phyloP scores from a whole-genome alignment of 768 basidiomycete species.

The Serendipita sp. region DNA sequence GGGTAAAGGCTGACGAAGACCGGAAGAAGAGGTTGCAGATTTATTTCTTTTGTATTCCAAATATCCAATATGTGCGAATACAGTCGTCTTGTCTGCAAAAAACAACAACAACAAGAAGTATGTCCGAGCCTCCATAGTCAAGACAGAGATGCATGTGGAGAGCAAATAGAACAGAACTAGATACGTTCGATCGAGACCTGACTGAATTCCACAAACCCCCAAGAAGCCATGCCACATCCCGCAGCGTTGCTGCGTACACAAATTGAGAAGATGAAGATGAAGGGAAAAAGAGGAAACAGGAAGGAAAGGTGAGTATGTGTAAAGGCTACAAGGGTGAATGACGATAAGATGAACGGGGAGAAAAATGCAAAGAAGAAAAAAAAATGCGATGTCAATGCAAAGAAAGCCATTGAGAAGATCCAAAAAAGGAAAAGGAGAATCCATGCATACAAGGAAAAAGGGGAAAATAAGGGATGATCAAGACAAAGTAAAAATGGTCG shows the following conservation, averaged over 20 bases:
- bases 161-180: not conserved
- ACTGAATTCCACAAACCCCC: no score
- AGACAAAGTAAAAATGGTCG: not conserved
- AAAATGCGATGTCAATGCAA: not conserved
- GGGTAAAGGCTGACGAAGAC: not conserved
- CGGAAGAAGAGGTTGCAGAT: not conserved
- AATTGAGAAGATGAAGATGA: no score
- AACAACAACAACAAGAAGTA: not conserved
- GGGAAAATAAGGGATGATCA: not conserved
- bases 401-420: not conserved
- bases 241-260: no score
- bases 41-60: not conserved
- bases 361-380: not conserved
- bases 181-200: not conserved
- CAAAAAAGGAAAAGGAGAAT: not conserved
- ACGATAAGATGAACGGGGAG: no score
- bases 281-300: no score
- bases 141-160: not conserved
- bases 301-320: no score
- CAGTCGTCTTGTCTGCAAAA: not conserved
- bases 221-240: no score
- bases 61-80: not conserved
- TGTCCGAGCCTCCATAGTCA: not conserved
- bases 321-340: no score
- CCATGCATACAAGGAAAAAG: not conserved